Evolutionary conservation across 2,329 filamentous ascomycete genomes (phyloP).

Genomic region (Harringtonia lauricola): DNA sequence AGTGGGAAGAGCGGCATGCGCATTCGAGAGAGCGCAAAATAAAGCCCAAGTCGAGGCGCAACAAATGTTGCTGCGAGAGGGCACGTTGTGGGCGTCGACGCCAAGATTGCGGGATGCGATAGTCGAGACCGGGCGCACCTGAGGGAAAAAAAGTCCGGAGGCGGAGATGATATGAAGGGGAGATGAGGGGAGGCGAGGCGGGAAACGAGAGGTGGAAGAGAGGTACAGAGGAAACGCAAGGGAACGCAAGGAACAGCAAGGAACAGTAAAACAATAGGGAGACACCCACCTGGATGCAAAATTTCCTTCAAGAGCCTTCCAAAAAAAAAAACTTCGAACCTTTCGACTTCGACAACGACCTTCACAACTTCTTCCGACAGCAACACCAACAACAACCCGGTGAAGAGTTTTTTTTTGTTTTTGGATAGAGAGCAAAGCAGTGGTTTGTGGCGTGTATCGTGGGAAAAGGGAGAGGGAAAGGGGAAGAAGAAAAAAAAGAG

Average conservation of each 20-base stretch:
- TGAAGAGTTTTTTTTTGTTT: slow-evolving; percentile 5
- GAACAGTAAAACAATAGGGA: background rate
- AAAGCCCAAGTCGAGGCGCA: too few species aligned
- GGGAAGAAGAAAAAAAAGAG: slow-evolving; percentile 9
- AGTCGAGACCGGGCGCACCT: too few species aligned
- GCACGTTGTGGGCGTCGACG: too few species aligned
- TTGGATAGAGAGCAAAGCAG: slow-evolving; percentile 8
- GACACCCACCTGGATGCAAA: background rate
- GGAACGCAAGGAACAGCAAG: background rate
- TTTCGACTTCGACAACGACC: slow-evolving; percentile 12
- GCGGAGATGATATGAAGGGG: background rate
- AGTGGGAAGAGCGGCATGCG: too few species aligned
- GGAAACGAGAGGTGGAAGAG: background rate
- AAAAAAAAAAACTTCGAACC: slow-evolving; percentile 4
- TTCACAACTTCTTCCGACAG: slow-evolving; percentile 14
- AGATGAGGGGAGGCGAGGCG: too few species aligned
- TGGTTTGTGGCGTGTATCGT: slow-evolving; percentile 8
- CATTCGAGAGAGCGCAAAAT: too few species aligned
- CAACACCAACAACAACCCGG: slow-evolving; percentile 14
- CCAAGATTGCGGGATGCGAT: too few species aligned
- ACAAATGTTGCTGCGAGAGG: too few species aligned
- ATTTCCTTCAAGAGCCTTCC: slow-evolving; percentile 1
- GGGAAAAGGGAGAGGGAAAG: slow-evolving; percentile 8
- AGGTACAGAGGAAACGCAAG: background rate
- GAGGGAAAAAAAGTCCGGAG: background rate